These are phyloP conservation scores for Cadophora gregata DNA, from an alignment of 2,329 filamentous ascomycete genomes.

Conservation along the genomic window DNA sequence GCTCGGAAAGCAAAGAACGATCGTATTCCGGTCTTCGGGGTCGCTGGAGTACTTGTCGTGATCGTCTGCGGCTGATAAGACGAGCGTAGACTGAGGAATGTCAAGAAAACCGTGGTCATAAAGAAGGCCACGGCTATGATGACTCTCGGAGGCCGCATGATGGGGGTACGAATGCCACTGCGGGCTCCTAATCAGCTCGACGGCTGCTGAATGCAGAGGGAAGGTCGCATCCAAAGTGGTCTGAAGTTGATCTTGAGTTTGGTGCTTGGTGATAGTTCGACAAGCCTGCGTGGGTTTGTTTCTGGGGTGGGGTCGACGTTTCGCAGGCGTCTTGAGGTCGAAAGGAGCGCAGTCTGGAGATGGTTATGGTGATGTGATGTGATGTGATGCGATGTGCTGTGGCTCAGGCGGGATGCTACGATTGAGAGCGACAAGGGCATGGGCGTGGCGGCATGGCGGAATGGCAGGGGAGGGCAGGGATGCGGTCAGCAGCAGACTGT, in stretches of 20 bases:
- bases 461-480: not conserved
- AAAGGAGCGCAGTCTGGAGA: slow-evolving; percentile 2
- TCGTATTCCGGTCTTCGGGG: slow-evolving; percentile 51
- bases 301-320: slow-evolving; percentile 11
- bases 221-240: slow-evolving; percentile 35
- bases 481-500: not conserved
- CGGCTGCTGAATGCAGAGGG: slow-evolving; percentile 32
- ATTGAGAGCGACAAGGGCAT: not conserved
- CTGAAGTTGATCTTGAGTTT: not conserved
- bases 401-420: slow-evolving; percentile 12
- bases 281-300: not conserved
- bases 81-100: slow-evolving; percentile 41
- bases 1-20: slow-evolving; percentile 73
- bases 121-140: slow-evolving; percentile 43
- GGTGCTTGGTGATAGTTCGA: not conserved
- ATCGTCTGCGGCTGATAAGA: slow-evolving; percentile 37
- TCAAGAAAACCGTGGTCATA: slow-evolving; percentile 41
- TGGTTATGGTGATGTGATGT: too few relatives aligned
- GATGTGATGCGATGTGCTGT: too few relatives aligned
- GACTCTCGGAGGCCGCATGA: slow-evolving; percentile 45
- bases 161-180: slow-evolving; percentile 35
- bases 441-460: too few relatives aligned
- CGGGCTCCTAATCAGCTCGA: slow-evolving; percentile 39
- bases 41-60: slow-evolving; percentile 27
- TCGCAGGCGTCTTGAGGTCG: slow-evolving; percentile 4